Evolutionary conservation across 2,329 filamentous ascomycete species (phyloP), one percentile per base, ranked within the genome.

Genomic region (Monosporascus sp.): DNA sequence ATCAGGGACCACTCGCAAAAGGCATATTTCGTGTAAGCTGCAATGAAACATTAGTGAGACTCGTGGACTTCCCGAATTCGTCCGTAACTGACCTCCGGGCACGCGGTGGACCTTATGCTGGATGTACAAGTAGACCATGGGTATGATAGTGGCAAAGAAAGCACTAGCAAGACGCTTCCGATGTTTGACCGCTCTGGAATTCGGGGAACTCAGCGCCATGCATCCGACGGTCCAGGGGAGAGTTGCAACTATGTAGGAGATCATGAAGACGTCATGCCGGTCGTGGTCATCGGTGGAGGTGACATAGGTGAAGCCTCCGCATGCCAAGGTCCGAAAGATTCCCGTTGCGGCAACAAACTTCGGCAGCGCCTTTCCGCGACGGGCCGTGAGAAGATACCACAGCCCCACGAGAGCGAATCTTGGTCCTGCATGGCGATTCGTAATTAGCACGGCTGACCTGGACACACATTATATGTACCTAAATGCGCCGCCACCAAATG

Each of bases 251-350:
- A 99, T 79, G 72, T 99, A 99, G 16, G 91, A 95, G 63, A 99
- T 97, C 94, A 99, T 99, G 70, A 99, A 93, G 58, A 97, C 93
- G 67, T 99, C 94, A 70, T 99, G 94, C 92, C 91, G 97, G 72
- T 96, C 86, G 72, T 99, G 94, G 70, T 97, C 91, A 69, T 99
- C 94, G 44, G 94, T 99, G 57, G 94, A 97, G 26, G 94, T 99
- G 57, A 99, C 86, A 72, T 97, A 99, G 51, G 94, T 97, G 93
- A 94, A 99, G 55, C 94, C 94, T 63, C 93, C 94, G 67, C 94
- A 99, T 4, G 91, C 96, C 54, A 97, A 74, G 9, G 93, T 97
- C 63, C 94, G 85, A 66, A 97, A 87, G 50, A 97, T 61, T 52
- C 94, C 94, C 63, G 89, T 86, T 41, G 81, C 80, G 46, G 87